A percentile compares a stretch with the other conserved stretches of the same genome.
phyloP scores from a whole-genome alignment of 139 green algal genomes.

The Chlamydomonas sp. region DNA sequence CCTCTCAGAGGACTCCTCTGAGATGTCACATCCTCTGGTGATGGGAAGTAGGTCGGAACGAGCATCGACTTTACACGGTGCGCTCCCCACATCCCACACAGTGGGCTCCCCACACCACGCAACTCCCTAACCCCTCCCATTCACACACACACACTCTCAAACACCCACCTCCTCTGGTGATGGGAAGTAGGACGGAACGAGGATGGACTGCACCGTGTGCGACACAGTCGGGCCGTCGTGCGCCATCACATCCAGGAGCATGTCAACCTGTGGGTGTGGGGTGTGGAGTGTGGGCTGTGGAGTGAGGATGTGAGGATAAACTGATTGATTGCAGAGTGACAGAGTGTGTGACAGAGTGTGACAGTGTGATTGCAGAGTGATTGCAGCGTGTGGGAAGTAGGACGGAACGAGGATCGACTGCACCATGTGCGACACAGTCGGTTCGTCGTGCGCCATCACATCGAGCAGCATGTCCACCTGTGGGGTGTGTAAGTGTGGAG shows the following conservation, averaged over 20 bases:
- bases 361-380: too few species aligned
- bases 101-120: background rate
- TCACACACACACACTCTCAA: background rate
- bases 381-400: slow-evolving; percentile 59
- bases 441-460: slow-evolving; percentile 32
- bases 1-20: too few species aligned
- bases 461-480: slow-evolving; percentile 55
- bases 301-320: too few species aligned
- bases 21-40: too few species aligned
- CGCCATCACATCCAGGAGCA: slow-evolving; percentile 51
- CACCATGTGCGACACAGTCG: slow-evolving; percentile 29
- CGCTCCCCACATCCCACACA: background rate
- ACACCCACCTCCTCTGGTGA: slow-evolving; percentile 37
- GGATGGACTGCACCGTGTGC: slow-evolving; percentile 43
- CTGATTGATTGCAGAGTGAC: too few species aligned
- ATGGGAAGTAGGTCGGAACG: too few species aligned
- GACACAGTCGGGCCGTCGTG: slow-evolving; percentile 23
- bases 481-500: too few species aligned
- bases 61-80: too few species aligned
- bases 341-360: too few species aligned
- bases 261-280: too few species aligned
- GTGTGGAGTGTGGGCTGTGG: too few species aligned
- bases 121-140: too few species aligned
- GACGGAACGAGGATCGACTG: slow-evolving; percentile 56
- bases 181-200: slow-evolving; percentile 63